Percentiles rank a stretch among this genome's conserved stretches.
phyloP scores from a whole-genome alignment of 2,329 filamentous ascomycete species.

The Juglanconis oblonga region DNA sequence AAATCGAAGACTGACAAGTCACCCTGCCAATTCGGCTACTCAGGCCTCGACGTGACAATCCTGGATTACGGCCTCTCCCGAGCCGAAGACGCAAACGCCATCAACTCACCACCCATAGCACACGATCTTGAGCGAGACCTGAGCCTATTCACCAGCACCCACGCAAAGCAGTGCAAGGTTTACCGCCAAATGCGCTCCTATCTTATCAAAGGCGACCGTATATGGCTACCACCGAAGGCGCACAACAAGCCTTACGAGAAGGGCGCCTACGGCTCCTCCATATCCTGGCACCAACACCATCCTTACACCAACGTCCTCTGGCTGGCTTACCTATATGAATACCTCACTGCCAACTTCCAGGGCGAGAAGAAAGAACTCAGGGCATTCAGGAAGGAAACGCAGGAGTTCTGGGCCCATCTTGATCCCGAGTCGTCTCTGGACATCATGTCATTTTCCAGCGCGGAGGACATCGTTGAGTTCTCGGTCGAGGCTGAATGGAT shows the following conservation, averaged over 20 bases:
- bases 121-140: conserved; percentile 61
- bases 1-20: conserved; percentile 26
- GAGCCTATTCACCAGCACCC: conserved; percentile 57
- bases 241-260: conserved; percentile 46
- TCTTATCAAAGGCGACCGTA: conserved; percentile 48
- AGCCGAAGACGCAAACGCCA: conserved; percentile 42
- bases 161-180: conserved; percentile 57
- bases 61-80: conserved; percentile 65
- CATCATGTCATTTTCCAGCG: conserved; percentile 51
- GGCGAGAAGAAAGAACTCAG: conserved; percentile 45
- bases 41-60: conserved; percentile 61
- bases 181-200: conserved; percentile 63
- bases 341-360: conserved; percentile 45
- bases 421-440: conserved; percentile 46
- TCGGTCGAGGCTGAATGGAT: conserved; percentile 59
- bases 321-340: conserved; percentile 60
- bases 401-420: conserved; percentile 53
- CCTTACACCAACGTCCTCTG: conserved; percentile 66
- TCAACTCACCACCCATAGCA: conserved; percentile 40
- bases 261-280: conserved; percentile 40
- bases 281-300: conserved; percentile 53
- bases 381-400: conserved; percentile 45
- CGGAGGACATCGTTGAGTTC: conserved; percentile 55
- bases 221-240: conserved; percentile 44
- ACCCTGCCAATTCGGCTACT: conserved; percentile 50